Evolutionary conservation across 75 land plant genomes (phyloP).

Genomic region (Larix kaempferi): DNA sequence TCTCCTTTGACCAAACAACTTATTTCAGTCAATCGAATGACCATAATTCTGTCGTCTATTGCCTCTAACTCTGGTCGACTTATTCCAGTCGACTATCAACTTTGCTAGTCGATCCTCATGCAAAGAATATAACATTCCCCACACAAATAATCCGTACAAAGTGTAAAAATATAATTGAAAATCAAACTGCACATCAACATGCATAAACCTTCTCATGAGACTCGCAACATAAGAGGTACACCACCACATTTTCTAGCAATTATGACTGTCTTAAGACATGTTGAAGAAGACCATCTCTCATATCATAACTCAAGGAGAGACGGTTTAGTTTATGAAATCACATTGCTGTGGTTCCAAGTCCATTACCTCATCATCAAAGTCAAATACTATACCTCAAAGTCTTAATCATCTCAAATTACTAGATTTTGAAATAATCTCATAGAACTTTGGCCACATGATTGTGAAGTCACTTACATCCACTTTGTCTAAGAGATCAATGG

Average conservation of each 20-base stretch:
- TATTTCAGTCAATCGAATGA: no score
- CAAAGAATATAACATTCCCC: no score
- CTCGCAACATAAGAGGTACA: conserved; percentile 52
- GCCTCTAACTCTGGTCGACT: no score
- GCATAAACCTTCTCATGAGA: conserved; percentile 57
- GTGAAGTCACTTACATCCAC: conserved; percentile 78
- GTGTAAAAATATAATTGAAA: no score
- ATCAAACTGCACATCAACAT: conserved; percentile 58
- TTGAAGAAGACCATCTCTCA: conserved; percentile 50
- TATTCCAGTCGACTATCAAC: no score
- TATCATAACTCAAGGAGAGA: conserved; percentile 66
- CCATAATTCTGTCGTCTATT: no score
- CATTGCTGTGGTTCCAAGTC: conserved; percentile 59
- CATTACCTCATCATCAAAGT: conserved; percentile 58
- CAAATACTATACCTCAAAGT: conserved; percentile 67
- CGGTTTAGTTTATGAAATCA: conserved; percentile 54
- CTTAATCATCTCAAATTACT: conserved; percentile 50
- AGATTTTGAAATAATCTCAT: conserved; percentile 63
- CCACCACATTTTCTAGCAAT: neutral
- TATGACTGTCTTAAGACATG: conserved; percentile 48
- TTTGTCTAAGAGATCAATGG: no score
- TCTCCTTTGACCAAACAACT: no score
- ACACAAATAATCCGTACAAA: no score
- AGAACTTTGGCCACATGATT: conserved; percentile 71
- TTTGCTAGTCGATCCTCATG: no score